Evolutionary conservation across 176 grass and related monocot genomes (phyloP), one percentile per base, ranked within the genome.

Genomic region (Juncus effusus): DNA sequence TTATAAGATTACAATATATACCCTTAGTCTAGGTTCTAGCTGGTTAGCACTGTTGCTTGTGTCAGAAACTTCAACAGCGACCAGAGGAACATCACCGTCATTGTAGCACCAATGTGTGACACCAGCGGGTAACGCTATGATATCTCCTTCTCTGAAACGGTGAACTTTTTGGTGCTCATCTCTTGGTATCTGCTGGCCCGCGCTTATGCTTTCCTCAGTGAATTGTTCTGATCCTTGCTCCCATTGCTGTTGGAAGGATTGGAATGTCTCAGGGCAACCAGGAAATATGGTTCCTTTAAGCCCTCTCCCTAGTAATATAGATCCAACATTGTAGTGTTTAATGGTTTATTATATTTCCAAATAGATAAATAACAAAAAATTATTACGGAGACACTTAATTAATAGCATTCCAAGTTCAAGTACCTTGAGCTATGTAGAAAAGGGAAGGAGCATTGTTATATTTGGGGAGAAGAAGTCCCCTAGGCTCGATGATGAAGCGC

Each of bases 361-460:
- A 59, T 59, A 28, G n/a, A 13, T 50, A 4, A 42, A 50, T 39
- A 62, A 65, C 19, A 49, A 36, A 8, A 3, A 45, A 16, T n/a
- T 61, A 14, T 40, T 63, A 42, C 8, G 6, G 37, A 13, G 15
- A 63, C 15, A 40, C 60, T 41, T 8, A 63, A 35, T n/a, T 42
- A 45, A 42, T 10, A 4, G 28, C 15, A 42, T 19, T 28, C 19
- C 19, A 12, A 9, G 51, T 5, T 51, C 12, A 63, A 63, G 35
- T 69, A 67, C 78, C 83, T 86, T 86, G 78, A 54, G 74, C 55
- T 11, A 86, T 77, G 28, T 86, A 86, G 49, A 81, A 42, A 8
- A 86, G 68, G 16, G 56, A 60, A 16, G 68, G 78, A 8, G 83
- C 45, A 51, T 68, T 86, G 13, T 58, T 28, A 19, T 61, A 81